Evolutionary conservation across 1,284 basidiomycete species (phyloP), one percentile per base, ranked within the genome.

Genomic region (Trametes polyzona): DNA sequence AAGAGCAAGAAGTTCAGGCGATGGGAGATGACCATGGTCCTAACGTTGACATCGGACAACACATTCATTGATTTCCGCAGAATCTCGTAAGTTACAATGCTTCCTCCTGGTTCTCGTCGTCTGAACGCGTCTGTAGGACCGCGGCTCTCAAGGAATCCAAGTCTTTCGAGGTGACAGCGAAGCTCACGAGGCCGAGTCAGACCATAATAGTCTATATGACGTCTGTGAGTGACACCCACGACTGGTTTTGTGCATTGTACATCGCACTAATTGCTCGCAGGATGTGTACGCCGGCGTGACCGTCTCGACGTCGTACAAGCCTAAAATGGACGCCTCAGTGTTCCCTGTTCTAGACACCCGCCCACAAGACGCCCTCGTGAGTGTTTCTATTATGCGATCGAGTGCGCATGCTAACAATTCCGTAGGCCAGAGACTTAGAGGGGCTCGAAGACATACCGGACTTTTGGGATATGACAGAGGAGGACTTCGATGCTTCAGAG

Each of bases 11-110:
- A 81, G 63, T 64, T 69, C 52, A 74, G 75, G 32, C 73, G 71
- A 42, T 68, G 73, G 6, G 83, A 87, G 56, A 84, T 84, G 79
- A 90, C 91, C 0, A 76, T 79, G 19, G 77, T 93, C n/a, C 69
- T 92, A 44, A 86, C 87, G 4, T 54, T 89, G 32, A 91, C 87
- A 0, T 92, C 90, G 2, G 89, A 92, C 66, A 69, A 83, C 65
- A 78, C 83, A 30, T 83, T 88, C 52, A 69, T 93, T 55, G 90
- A 93, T 67, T 92, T 89, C 66, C 85, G 90, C 39, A 81, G 88
- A 29, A 89, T 89, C 47, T 77, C 81, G 90, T 92, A 64, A n/a
- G n/a, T n/a, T n/a, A n/a, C n/a, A n/a, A n/a, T n/a, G n/a, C n/a
- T n/a, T n/a, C n/a, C n/a, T n/a, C n/a, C n/a, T n/a, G n/a, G n/a